A percentile compares a stretch with the other conserved stretches of the same genome.
Evolutionary conservation across 257 asterid genomes (phyloP).

Genomic region (Solanum pennellii): DNA sequence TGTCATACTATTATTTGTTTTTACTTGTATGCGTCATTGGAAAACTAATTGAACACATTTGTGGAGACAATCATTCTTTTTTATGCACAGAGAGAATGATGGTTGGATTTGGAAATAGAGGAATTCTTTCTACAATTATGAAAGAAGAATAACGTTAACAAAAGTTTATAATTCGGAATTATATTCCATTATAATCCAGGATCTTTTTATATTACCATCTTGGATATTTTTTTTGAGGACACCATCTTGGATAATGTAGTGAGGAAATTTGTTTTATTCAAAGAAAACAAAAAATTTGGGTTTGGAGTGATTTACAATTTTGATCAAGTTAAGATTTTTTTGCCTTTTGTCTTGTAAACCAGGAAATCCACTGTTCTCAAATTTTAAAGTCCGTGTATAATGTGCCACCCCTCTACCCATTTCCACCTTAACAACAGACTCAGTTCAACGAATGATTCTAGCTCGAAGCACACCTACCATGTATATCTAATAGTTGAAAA

Average conservation of each 20-base stretch:
- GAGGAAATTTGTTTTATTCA: background rate
- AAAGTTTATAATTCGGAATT: background rate
- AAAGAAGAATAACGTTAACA: background rate
- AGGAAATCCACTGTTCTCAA: background rate
- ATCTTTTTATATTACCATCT: background rate
- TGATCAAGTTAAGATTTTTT: background rate
- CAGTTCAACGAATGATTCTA: background rate
- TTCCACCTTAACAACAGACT: background rate
- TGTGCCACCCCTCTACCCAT: background rate
- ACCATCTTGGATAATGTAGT: background rate
- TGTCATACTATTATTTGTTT: background rate
- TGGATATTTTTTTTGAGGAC: background rate
- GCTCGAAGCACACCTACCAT: background rate
- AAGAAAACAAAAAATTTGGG: background rate
- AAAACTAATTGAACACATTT: background rate
- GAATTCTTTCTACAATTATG: background rate
- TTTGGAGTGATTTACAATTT: background rate
- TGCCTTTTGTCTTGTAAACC: background rate
- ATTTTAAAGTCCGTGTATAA: background rate
- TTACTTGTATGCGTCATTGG: background rate
- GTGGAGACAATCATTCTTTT: background rate
- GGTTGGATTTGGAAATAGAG: background rate
- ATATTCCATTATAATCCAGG: background rate
- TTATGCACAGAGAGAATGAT: background rate
- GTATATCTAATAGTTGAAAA: background rate